Evolutionary conservation across 768 basidiomycete species (phyloP).

Genomic region (Filobasidium floriforme): DNA sequence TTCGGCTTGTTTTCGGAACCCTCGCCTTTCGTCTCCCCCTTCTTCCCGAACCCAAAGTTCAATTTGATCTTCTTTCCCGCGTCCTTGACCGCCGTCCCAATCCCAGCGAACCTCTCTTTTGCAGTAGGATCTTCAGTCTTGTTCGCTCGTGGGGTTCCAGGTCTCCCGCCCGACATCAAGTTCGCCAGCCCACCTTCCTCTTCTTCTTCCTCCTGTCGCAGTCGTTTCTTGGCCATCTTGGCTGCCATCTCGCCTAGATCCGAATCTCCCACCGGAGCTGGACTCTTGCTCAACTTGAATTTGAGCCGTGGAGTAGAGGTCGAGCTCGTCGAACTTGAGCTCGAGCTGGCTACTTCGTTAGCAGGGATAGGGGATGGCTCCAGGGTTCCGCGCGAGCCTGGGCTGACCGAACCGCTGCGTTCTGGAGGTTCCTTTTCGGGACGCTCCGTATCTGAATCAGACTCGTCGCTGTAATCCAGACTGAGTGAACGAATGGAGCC

Average conservation of each 20-base stretch:
- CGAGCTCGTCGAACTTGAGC: constrained; percentile 45
- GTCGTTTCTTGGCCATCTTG: constrained; percentile 62
- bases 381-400: constrained; percentile 17
- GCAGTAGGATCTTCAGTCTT: constrained; percentile 11
- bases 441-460: constrained; percentile 36
- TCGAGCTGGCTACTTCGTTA: constrained; percentile 4
- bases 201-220: constrained; percentile 61
- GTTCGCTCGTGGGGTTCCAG: constrained; percentile 4
- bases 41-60: constrained; percentile 35
- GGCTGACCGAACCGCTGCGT: constrained; percentile 10
- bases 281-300: constrained; percentile 41
- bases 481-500: constrained; percentile 41
- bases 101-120: constrained; percentile 15
- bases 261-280: constrained; percentile 39
- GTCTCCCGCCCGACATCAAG: constrained; percentile 17
- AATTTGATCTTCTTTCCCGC: constrained; percentile 34
- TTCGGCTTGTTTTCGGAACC: background rate
- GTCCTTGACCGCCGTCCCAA: constrained; percentile 24
- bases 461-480: constrained; percentile 41
- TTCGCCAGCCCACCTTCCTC: constrained; percentile 44
- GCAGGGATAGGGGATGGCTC: constrained; percentile 19
- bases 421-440: constrained; percentile 13
- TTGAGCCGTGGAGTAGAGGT: constrained; percentile 25
- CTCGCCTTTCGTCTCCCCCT: constrained; percentile 5
- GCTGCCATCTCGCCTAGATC: constrained; percentile 44